Percentiles rank a stretch among this genome's conserved stretches.
Conservation (phyloP, 768 basidiomycete species). For the Lanmaoa rubissima region DNA sequence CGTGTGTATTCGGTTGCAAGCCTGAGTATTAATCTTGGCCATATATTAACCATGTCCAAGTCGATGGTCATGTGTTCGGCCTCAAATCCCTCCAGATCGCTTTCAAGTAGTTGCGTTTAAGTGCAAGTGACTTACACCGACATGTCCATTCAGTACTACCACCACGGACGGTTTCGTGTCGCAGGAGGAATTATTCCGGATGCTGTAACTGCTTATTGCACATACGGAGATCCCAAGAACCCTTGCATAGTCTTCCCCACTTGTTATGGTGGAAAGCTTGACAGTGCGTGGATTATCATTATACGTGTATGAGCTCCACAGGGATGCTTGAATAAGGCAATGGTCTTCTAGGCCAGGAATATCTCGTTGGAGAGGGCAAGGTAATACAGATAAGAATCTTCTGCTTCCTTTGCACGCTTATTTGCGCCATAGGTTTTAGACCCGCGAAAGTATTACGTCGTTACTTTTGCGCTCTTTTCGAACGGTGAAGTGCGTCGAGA, state of each 20-base stretch:
- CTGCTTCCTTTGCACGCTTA: background rate
- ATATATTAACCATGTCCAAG: background rate
- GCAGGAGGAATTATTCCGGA: conserved; percentile 54
- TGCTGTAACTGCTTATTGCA: conserved; percentile 58
- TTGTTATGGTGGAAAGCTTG: conserved; percentile 54
- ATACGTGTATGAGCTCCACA: background rate
- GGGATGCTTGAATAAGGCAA: conserved; percentile 9
- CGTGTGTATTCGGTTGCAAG: background rate
- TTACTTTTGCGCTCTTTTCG: conserved; percentile 57
- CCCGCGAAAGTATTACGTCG: conserved; percentile 50
- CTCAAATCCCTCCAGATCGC: background rate
- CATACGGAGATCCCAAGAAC: conserved; percentile 50
- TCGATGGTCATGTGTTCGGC: background rate
- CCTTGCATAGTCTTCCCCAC: conserved; percentile 62
- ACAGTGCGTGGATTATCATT: conserved; percentile 36
- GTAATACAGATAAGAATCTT: conserved; percentile 21
- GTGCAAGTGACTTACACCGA: background rate
- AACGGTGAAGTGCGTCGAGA: conserved; percentile 50
- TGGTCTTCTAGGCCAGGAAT: conserved; percentile 42
- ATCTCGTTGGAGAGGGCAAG: conserved; percentile 53
- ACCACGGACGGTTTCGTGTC: conserved; percentile 53
- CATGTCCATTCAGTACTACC: conserved; percentile 44
- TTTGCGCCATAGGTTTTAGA: conserved; percentile 40
- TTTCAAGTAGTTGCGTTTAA: background rate
- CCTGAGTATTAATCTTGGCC: background rate